Conservation (phyloP, 768 basidiomycete genomes). For the Lactarius psammicola region DNA sequence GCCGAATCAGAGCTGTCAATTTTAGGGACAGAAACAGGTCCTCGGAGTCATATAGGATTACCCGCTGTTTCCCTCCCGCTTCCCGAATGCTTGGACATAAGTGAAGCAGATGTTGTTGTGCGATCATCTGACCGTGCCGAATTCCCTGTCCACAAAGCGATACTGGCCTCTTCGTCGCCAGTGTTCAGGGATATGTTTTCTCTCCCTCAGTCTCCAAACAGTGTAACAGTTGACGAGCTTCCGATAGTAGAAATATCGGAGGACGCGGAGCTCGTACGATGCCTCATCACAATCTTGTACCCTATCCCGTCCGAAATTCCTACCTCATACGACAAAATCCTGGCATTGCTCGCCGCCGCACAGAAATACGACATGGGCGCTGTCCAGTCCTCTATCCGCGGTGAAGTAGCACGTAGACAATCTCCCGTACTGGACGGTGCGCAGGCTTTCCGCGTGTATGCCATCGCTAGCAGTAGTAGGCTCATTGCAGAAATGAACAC, state of each 20-base stretch:
- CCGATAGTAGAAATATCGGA: constrained; percentile 27
- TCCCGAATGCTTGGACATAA: constrained; percentile 11
- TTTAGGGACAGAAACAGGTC: background rate
- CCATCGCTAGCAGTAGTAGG: constrained; percentile 16
- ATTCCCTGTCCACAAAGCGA: background rate
- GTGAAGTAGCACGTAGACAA: background rate
- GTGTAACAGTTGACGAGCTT: background rate
- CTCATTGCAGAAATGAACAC: background rate
- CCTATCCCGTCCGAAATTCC: constrained; percentile 10
- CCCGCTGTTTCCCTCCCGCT: constrained; percentile 31
- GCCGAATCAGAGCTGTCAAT: background rate
- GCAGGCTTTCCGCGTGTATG: constrained; percentile 25
- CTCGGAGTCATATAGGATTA: background rate
- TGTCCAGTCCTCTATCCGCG: constrained; percentile 5
- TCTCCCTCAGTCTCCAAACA: constrained; percentile 33
- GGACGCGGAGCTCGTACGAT: constrained; percentile 18
- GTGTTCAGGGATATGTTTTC: constrained; percentile 38
- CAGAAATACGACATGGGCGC: constrained; percentile 32
- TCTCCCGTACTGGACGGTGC: background rate
- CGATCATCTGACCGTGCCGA: background rate
- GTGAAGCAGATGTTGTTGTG: background rate
- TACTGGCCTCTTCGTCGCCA: constrained; percentile 33
- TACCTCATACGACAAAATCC: background rate
- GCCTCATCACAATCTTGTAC: constrained; percentile 24
- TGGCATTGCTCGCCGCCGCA: constrained; percentile 22